Evolutionary conservation across 768 basidiomycete genomes (phyloP).

Genomic region (Rhodotorula graminis): DNA sequence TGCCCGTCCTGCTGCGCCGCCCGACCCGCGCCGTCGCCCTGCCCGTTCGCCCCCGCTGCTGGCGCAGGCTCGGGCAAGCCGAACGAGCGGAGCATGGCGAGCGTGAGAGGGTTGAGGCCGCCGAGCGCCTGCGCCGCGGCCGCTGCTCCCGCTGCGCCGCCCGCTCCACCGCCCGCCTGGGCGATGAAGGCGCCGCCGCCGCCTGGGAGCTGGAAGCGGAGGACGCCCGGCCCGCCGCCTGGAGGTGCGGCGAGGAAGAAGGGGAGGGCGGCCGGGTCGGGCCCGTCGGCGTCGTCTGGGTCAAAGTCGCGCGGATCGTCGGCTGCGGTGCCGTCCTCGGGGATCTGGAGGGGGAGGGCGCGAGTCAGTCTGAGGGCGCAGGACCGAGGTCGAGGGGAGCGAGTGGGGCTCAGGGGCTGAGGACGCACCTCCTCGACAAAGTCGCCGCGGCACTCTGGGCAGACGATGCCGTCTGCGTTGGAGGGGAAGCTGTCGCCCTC

Average conservation of each 20-base stretch:
- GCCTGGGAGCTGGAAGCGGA: neutral
- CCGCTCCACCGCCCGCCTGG: neutral
- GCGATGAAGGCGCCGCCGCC: neutral
- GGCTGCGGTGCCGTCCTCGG: conserved; percentile 1
- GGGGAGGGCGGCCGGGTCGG: neutral
- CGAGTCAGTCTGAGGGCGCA: too few species aligned
- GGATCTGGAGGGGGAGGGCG: neutral
- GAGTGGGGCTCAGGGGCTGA: too few species aligned
- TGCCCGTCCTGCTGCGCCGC: neutral
- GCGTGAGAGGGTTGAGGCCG: conserved; percentile 8
- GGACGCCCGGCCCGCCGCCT: neutral
- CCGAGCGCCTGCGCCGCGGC: neutral
- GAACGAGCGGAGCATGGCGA: conserved; percentile 12
- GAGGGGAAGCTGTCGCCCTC: conserved; percentile 1
- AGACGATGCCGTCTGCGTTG: neutral
- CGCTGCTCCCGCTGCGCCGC: neutral
- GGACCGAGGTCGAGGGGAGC: neutral
- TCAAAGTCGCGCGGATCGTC: conserved; percentile 37
- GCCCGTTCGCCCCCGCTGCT: too few species aligned
- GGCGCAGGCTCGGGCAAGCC: conserved; percentile 2
- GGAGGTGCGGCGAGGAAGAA: neutral
- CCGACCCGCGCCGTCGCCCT: neutral
- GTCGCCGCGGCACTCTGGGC: neutral
- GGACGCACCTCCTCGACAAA: conserved; percentile 8
- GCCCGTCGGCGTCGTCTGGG: conserved; percentile 28